Evolutionary conservation across 352 stramenopile genomes (phyloP), one percentile per base, ranked within the genome.

Genomic region (Phytopythium mirpurense): DNA sequence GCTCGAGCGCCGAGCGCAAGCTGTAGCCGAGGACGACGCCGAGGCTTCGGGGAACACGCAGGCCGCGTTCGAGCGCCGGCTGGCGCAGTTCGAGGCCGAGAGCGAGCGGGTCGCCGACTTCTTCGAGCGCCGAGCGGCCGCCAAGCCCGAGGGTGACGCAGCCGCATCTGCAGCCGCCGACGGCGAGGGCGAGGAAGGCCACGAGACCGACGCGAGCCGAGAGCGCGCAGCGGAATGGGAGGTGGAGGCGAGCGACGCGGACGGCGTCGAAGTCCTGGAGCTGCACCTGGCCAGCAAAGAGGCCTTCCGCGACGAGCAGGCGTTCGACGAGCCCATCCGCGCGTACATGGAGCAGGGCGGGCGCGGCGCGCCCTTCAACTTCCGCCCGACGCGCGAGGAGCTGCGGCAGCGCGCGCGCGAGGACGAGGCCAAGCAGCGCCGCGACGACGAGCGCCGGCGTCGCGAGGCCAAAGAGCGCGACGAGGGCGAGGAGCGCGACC

Each of bases 311-410:
- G 62, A 78, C 35, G 58, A 68, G 11, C 65, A 71, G 29, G 40
- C 56, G 3, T 76, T 87, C 36, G 38, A 73, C 8, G 65, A 67
- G 29, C 72, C 74, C 3, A 73, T 92, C 31, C 65, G 78, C 27
- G 71, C 68, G 11, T 95, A 93, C 67, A 71, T 95, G 58, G 82
- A 95, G 36, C 67, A 88, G 51, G 83, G 76, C 3, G 41, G 41
- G 19, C 11, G 12, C 45, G 75, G 78, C n/a, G 67, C 63, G 43
- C 83, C 82, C 8, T 74, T 63, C 63, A 96, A 94, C 53, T 95
- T 93, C 59, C 83, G 92, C 31, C 85, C 85, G 19, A 96, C 86
- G 15, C 61, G 54, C 9, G 74, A 86, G 14, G 86, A 94, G 53
- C 29, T 89, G 24, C 66, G 59, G 0, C 57, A 77, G 43, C 71